phyloP scores from a whole-genome alignment of 2,329 filamentous ascomycete genomes.

The Ophidiomyces ophidiicola region DNA sequence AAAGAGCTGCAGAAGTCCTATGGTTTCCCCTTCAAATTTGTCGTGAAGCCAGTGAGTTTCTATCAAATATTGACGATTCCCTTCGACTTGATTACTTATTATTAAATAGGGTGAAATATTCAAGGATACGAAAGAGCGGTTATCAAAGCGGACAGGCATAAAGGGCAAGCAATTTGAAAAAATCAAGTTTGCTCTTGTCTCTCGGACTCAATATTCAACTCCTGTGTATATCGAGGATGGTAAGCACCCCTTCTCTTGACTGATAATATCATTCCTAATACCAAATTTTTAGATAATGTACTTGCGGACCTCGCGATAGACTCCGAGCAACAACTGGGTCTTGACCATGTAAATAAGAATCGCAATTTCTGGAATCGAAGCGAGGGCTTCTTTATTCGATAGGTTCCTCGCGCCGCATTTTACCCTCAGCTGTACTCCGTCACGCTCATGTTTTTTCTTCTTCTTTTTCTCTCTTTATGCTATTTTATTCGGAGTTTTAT shows the following conservation, averaged over 20 bases:
- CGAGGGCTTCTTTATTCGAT: constrained; percentile 54
- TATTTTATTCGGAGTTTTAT: constrained; percentile 1
- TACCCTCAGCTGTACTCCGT: not conserved
- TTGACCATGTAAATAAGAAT: constrained; percentile 53
- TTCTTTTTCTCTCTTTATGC: not conserved
- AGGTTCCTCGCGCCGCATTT: constrained; percentile 17
- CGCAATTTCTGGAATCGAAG: constrained; percentile 48
- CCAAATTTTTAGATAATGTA: constrained; percentile 31
- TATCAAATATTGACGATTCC: not conserved
- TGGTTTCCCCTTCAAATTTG: constrained; percentile 81
- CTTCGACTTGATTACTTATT: not conserved
- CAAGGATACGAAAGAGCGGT: constrained; percentile 81
- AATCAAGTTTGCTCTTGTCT: constrained; percentile 83
- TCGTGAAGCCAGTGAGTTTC: constrained; percentile 59
- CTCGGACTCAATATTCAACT: constrained; percentile 58
- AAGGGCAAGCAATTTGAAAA: constrained; percentile 98
- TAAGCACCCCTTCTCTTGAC: constrained; percentile 36
- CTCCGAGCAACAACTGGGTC: constrained; percentile 59
- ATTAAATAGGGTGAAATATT: constrained; percentile 61
- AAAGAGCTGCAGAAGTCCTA: constrained; percentile 74
- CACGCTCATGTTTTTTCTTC: not conserved
- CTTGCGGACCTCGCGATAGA: constrained; percentile 55
- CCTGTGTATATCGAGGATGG: constrained; percentile 78
- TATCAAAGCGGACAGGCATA: constrained; percentile 83
- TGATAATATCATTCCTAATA: constrained; percentile 1